Percentiles rank a stretch among this genome's conserved stretches.
Conservation (phyloP, 1,139 yeast genomes). For the Citeromyces hawaiiensis region DNA sequence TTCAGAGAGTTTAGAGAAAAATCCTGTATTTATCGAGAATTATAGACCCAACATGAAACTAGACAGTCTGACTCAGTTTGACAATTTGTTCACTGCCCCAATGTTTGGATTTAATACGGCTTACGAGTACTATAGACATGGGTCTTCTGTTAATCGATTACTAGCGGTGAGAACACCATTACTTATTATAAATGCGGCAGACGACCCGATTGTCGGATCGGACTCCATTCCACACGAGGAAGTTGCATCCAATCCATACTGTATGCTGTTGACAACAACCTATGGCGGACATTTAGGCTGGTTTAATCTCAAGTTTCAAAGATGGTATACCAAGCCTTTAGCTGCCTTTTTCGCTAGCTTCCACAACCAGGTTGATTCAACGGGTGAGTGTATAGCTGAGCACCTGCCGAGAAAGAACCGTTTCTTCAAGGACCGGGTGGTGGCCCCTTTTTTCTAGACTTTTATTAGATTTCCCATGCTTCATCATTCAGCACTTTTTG, state of each 20-base stretch:
- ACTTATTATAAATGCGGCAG: slow-evolving; percentile 54
- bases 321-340: slow-evolving; percentile 42
- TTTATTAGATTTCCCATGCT: too few species aligned
- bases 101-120: slow-evolving; percentile 62
- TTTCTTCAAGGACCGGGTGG: too few species aligned
- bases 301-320: slow-evolving; percentile 31
- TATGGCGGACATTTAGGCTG: slow-evolving; percentile 84
- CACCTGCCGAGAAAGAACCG: too few species aligned
- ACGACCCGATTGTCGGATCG: slow-evolving; percentile 73
- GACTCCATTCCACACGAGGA: slow-evolving; percentile 53
- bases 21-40: slow-evolving; percentile 14
- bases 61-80: slow-evolving; percentile 46
- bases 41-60: slow-evolving; percentile 13
- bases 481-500: too few species aligned
- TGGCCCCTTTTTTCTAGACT: too few species aligned
- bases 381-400: too few species aligned
- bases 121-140: slow-evolving; percentile 58
- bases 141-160: slow-evolving; percentile 48
- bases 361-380: slow-evolving; percentile 8
- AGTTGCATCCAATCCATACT: slow-evolving; percentile 52
- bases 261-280: slow-evolving; percentile 51
- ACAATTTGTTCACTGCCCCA: slow-evolving; percentile 58
- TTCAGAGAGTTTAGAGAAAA: slow-evolving; percentile 31
- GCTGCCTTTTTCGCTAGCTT: slow-evolving; percentile 18
- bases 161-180: slow-evolving; percentile 50